A percentile compares a stretch with the other conserved stretches of the same genome.
Evolutionary conservation across 257 asterid species (phyloP).

Genomic region (Solanum lignicaule): DNA sequence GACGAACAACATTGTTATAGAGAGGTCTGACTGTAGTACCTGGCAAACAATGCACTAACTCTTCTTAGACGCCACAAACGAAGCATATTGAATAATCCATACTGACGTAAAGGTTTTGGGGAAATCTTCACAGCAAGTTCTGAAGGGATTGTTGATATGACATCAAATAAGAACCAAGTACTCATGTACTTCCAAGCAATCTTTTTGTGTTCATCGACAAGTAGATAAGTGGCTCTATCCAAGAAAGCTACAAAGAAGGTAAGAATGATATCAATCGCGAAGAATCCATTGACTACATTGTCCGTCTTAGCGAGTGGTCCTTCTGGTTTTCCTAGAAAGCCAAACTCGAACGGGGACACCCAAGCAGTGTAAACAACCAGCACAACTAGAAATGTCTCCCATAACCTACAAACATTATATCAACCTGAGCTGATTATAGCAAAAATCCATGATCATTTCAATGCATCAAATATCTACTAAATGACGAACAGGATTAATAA

Average conservation of each 20-base stretch:
- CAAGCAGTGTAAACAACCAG: slow-evolving; percentile 85
- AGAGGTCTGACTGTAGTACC: slow-evolving; percentile 19
- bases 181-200: slow-evolving; percentile 54
- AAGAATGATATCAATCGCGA: slow-evolving; percentile 68
- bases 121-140: slow-evolving; percentile 57
- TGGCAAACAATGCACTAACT: slow-evolving; percentile 73
- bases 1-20: neutral
- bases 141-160: slow-evolving; percentile 70
- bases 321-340: slow-evolving; percentile 46
- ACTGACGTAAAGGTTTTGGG: slow-evolving; percentile 36
- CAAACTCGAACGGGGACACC: slow-evolving; percentile 93
- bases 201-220: slow-evolving; percentile 44
- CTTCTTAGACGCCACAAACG: slow-evolving; percentile 90
- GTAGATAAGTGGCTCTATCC: slow-evolving; percentile 50
- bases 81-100: slow-evolving; percentile 81
- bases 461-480: neutral
- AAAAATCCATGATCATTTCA: neutral
- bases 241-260: slow-evolving; percentile 84
- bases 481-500: neutral
- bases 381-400: slow-evolving; percentile 60
- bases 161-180: slow-evolving; percentile 57
- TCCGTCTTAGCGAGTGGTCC: slow-evolving; percentile 42
- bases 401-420: slow-evolving; percentile 37
- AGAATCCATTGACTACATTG: slow-evolving; percentile 73
- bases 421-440: slow-evolving; percentile 10